A percentile compares a stretch with the other conserved stretches of the same genome.
phyloP scores from a whole-genome alignment of 2,329 filamentous ascomycete species.

The Penicillium sp. region DNA sequence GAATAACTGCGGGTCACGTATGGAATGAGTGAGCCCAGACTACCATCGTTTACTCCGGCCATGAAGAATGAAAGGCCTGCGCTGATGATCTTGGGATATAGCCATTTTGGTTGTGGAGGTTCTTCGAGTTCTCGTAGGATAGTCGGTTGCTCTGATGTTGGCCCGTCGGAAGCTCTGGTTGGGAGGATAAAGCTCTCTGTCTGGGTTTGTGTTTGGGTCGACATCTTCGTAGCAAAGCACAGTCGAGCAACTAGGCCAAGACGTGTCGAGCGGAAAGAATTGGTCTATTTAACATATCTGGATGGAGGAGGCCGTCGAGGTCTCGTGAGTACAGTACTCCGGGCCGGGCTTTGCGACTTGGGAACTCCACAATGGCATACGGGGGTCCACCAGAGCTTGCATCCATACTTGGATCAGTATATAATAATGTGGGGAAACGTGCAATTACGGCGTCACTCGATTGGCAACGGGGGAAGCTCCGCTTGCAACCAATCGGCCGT shows the following conservation, averaged over 20 bases:
- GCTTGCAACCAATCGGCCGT: background rate
- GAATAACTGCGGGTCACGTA: slow-evolving; percentile 63
- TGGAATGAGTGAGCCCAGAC: slow-evolving; percentile 64
- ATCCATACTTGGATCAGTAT: background rate
- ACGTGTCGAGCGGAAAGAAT: background rate
- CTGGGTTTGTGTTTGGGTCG: background rate
- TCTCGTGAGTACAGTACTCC: background rate
- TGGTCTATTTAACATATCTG: background rate
- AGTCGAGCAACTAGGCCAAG: background rate
- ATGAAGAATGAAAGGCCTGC: slow-evolving; percentile 67
- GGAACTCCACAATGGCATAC: background rate
- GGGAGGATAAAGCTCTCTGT: background rate
- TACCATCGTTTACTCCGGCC: slow-evolving; percentile 67
- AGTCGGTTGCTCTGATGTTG: background rate
- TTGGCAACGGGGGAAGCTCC: background rate
- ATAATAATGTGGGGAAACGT: background rate
- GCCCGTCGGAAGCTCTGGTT: background rate
- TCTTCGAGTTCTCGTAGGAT: background rate
- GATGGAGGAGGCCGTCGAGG: background rate
- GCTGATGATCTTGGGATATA: slow-evolving; percentile 55
- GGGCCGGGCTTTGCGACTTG: background rate
- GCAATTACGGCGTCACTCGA: background rate
- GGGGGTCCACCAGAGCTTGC: background rate
- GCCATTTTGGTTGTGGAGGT: slow-evolving; percentile 17
- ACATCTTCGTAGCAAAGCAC: background rate